phyloP scores from a whole-genome alignment of 2,329 filamentous ascomycete species.

The Cercospora nicotianae region DNA sequence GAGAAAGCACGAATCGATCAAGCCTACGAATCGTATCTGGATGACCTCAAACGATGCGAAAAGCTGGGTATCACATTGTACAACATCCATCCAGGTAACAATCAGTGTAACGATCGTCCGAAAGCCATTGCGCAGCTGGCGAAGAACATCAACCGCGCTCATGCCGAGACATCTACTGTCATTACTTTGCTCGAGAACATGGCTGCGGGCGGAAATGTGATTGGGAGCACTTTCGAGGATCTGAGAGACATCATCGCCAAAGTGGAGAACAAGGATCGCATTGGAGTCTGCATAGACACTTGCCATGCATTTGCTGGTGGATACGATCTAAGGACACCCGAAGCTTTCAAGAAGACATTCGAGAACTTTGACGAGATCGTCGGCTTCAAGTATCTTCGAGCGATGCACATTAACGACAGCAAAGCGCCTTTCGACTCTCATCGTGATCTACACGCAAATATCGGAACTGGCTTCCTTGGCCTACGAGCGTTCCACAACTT shows the following conservation, averaged over 20 bases:
- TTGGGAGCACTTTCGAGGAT: constrained; percentile 84
- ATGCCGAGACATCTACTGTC: constrained; percentile 69
- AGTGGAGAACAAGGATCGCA: constrained; percentile 75
- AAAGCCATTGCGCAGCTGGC: constrained; percentile 79
- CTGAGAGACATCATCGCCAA: constrained; percentile 78
- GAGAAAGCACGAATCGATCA: constrained; percentile 78
- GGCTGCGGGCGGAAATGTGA: constrained; percentile 84
- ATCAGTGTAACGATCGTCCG: constrained; percentile 59
- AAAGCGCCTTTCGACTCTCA: constrained; percentile 83
- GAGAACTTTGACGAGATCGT: constrained; percentile 74
- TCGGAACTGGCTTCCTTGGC: constrained; percentile 90
- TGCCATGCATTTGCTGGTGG: constrained; percentile 95
- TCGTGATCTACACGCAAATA: constrained; percentile 91
- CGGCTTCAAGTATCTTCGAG: constrained; percentile 75
- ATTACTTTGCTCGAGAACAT: constrained; percentile 92
- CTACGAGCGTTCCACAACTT: constrained; percentile 87
- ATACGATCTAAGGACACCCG: constrained; percentile 78
- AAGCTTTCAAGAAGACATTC: constrained; percentile 72
- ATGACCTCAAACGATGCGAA: constrained; percentile 85
- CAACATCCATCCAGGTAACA: constrained; percentile 94
- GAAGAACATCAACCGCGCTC: constrained; percentile 75
- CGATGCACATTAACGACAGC: constrained; percentile 91
- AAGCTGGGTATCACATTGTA: constrained; percentile 85
- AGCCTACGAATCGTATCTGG: constrained; percentile 80
- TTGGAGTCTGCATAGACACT: constrained; percentile 94